These are phyloP conservation scores for Elaeis oleifera DNA, from an alignment of 202 grass and related monocot species.

Conservation along the genomic window DNA sequence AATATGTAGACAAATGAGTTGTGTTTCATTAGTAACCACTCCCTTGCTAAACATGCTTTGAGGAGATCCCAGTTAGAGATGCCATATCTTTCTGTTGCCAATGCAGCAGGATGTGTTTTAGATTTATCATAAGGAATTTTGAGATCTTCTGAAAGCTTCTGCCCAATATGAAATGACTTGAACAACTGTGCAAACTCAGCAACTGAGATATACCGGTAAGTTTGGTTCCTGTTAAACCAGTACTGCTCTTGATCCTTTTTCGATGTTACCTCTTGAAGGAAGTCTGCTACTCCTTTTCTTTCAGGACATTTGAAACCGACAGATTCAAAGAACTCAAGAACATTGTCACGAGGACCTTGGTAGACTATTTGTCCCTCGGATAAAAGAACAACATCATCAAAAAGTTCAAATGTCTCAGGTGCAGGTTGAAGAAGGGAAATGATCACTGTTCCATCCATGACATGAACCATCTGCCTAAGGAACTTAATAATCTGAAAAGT, in stretches of 20 bases:
- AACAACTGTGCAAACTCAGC: slow-evolving; percentile 50
- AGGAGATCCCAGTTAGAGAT: slow-evolving; percentile 62
- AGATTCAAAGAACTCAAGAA: slow-evolving; percentile 65
- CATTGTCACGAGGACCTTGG: slow-evolving; percentile 59
- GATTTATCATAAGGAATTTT: slow-evolving; percentile 53
- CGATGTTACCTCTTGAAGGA: slow-evolving; percentile 88
- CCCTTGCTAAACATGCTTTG: slow-evolving; percentile 56
- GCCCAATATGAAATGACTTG: slow-evolving; percentile 51
- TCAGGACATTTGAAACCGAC: slow-evolving; percentile 60
- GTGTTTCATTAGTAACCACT: slow-evolving; percentile 62
- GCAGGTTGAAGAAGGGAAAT: slow-evolving; percentile 90
- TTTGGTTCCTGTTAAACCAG: slow-evolving; percentile 37
- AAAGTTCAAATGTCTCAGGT: slow-evolving; percentile 88
- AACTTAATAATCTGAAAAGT: slow-evolving; percentile 83
- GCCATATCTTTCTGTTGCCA: slow-evolving; percentile 54
- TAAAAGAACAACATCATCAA: slow-evolving; percentile 74
- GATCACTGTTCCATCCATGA: slow-evolving; percentile 70
- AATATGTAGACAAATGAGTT: slow-evolving; percentile 78
- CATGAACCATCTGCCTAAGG: slow-evolving; percentile 63
- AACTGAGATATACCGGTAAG: slow-evolving; percentile 54
- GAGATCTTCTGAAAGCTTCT: slow-evolving; percentile 36
- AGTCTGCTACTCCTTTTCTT: slow-evolving; percentile 73
- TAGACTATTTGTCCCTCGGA: slow-evolving; percentile 82
- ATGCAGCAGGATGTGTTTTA: slow-evolving; percentile 48
- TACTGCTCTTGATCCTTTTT: slow-evolving; percentile 87